A percentile compares a stretch with the other conserved stretches of the same genome.
Evolutionary conservation across 225 moss, liverwort and hornwort genomes (phyloP).

Genomic region (Asterella californica): DNA sequence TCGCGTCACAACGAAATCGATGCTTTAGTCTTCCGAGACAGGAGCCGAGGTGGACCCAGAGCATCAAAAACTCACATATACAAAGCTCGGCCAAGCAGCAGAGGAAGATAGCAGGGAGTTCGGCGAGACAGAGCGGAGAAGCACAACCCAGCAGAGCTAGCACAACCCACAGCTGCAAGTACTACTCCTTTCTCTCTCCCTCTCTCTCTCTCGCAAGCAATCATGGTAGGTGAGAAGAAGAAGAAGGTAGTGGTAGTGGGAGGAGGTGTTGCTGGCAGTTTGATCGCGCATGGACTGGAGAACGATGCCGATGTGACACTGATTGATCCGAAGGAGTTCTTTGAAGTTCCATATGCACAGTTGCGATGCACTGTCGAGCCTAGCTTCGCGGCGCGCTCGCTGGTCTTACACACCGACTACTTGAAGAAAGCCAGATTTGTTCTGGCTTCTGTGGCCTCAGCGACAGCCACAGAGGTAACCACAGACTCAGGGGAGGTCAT

Average conservation of each 20-base stretch:
- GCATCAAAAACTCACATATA: not conserved
- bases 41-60: not conserved
- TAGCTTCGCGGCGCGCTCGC: slow-evolving; percentile 48
- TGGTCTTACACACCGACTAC: slow-evolving; percentile 47
- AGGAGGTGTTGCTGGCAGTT: slow-evolving; percentile 68
- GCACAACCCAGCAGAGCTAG: not conserved
- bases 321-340: slow-evolving; percentile 69
- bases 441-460: slow-evolving; percentile 32
- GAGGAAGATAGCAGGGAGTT: not conserved
- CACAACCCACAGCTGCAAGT: not conserved
- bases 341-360: slow-evolving; percentile 58
- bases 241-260: slow-evolving; percentile 70
- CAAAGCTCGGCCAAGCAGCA: not conserved
- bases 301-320: slow-evolving; percentile 63
- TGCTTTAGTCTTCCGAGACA: not conserved
- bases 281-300: slow-evolving; percentile 51
- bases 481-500: slow-evolving; percentile 50
- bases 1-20: not conserved
- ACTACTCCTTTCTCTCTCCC: not conserved
- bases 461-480: slow-evolving; percentile 41
- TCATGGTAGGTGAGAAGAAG: slow-evolving; percentile 19
- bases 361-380: slow-evolving; percentile 71
- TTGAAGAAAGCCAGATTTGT: slow-evolving; percentile 42
- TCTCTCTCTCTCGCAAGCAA: not conserved
- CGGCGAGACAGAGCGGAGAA: not conserved